These are phyloP conservation scores for Cordyceps javanica DNA, from an alignment of 2,329 filamentous ascomycete genomes.

Conservation along the genomic window DNA sequence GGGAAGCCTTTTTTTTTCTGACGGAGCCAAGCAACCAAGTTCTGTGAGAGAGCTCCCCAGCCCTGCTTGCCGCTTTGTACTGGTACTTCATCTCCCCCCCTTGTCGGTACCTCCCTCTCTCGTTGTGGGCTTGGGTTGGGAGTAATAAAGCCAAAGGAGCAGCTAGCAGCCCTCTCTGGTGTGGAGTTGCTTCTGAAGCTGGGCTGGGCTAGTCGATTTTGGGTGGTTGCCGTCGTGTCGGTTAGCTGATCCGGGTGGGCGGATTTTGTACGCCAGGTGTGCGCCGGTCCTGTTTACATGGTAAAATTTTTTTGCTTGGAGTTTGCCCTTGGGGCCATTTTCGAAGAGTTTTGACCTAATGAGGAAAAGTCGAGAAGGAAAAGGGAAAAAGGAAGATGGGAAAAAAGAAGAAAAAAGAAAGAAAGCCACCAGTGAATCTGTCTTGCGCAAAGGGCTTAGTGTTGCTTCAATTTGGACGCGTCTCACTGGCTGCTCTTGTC, in stretches of 20 bases:
- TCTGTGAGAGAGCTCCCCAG: background rate
- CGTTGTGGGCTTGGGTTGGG: too few relatives aligned
- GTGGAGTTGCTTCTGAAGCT: background rate
- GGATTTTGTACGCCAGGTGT: background rate
- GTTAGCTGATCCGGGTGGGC: background rate
- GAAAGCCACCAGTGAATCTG: background rate
- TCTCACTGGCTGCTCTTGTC: background rate
- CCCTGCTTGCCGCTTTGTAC: background rate
- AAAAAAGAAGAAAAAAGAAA: background rate
- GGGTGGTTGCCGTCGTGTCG: background rate
- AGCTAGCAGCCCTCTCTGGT: background rate
- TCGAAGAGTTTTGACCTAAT: background rate
- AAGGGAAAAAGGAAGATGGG: background rate
- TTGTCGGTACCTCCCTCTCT: background rate
- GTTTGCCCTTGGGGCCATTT: background rate
- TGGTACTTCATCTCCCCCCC: background rate
- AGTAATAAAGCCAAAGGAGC: background rate
- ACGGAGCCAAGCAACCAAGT: background rate
- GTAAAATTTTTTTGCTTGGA: too few relatives aligned
- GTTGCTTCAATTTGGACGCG: background rate
- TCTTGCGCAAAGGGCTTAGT: background rate
- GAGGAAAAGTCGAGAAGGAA: background rate
- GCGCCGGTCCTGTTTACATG: background rate
- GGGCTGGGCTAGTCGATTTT: background rate
- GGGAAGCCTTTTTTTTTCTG: background rate